Evolutionary conservation across 1,139 yeast genomes (phyloP).

Genomic region (Diutina scorzettiae): DNA sequence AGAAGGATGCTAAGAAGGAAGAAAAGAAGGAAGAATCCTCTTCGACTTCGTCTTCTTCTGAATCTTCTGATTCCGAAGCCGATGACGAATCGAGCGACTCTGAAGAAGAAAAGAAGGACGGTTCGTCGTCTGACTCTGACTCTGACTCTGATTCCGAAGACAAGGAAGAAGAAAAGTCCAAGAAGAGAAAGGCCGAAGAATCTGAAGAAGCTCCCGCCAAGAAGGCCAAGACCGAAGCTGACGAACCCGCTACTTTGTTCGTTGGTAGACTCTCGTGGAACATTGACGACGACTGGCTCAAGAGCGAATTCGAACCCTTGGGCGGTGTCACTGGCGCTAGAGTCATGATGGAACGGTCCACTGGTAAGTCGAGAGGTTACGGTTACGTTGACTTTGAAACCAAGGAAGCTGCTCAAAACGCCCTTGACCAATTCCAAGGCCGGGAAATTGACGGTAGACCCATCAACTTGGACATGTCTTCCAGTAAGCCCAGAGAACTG

Average conservation of each 20-base stretch:
- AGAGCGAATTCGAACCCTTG: constrained; percentile 67
- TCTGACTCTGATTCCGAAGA: not conserved
- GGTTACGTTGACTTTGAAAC: constrained; percentile 92
- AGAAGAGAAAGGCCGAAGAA: constrained; percentile 17
- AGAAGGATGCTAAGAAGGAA: constrained; percentile 9
- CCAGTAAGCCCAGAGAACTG: constrained; percentile 47
- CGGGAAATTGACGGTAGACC: constrained; percentile 95
- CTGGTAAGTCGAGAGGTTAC: constrained; percentile 94
- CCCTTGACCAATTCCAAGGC: constrained; percentile 81
- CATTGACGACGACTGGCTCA: constrained; percentile 90
- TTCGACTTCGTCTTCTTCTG: constrained; percentile 7
- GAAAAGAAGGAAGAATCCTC: constrained; percentile 13
- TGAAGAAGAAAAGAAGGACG: constrained; percentile 7
- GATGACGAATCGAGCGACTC: constrained; percentile 7
- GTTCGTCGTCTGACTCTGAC: constrained; percentile 13
- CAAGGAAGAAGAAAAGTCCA: constrained; percentile 10
- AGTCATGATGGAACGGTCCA: constrained; percentile 84
- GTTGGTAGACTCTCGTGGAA: constrained; percentile 98
- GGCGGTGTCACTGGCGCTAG: constrained; percentile 85
- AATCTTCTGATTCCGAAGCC: constrained; percentile 4
- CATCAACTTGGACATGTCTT: constrained; percentile 85
- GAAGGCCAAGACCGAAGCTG: constrained; percentile 18
- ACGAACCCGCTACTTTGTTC: constrained; percentile 79
- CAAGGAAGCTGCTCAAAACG: constrained; percentile 72
- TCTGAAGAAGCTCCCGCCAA: constrained; percentile 15